Conservation (phyloP, 768 basidiomycete genomes). For the Naganishia onofrii region DNA sequence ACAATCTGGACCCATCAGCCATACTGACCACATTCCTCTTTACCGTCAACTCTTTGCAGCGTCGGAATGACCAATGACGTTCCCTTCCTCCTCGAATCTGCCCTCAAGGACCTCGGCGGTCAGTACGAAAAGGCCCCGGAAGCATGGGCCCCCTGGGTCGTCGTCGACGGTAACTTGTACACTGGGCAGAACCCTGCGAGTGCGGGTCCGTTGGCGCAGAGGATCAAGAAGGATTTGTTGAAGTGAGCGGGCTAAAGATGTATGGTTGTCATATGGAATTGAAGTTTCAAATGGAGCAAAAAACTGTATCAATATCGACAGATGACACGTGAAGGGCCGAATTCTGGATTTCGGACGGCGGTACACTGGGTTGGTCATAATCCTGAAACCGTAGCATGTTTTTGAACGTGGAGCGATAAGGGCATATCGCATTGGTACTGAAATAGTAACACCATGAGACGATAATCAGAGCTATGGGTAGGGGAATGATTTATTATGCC, state of each 20-base stretch:
- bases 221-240: constrained; percentile 59
- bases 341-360: too few relatives aligned
- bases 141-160: constrained; percentile 60
- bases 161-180: constrained; percentile 41
- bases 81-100: constrained; percentile 62
- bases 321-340: too few relatives aligned
- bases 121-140: constrained; percentile 62
- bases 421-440: too few relatives aligned
- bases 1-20: constrained; percentile 16
- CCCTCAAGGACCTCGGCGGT: constrained; percentile 39
- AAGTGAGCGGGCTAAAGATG: constrained; percentile 2
- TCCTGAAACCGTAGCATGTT: too few relatives aligned
- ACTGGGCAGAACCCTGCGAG: constrained; percentile 76
- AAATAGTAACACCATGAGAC: too few relatives aligned
- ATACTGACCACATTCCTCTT: constrained; percentile 35
- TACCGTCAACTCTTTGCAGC: constrained; percentile 17
- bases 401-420: too few relatives aligned
- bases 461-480: too few relatives aligned
- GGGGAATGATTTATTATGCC: too few relatives aligned
- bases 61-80: constrained; percentile 54
- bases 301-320: neutral
- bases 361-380: too few relatives aligned
- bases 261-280: neutral
- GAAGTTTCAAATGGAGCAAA: neutral
- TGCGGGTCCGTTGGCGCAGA: constrained; percentile 61